Base-by-base conservation (phyloP, 345 rosid genomes). In the Kandelia obovata region DNA sequence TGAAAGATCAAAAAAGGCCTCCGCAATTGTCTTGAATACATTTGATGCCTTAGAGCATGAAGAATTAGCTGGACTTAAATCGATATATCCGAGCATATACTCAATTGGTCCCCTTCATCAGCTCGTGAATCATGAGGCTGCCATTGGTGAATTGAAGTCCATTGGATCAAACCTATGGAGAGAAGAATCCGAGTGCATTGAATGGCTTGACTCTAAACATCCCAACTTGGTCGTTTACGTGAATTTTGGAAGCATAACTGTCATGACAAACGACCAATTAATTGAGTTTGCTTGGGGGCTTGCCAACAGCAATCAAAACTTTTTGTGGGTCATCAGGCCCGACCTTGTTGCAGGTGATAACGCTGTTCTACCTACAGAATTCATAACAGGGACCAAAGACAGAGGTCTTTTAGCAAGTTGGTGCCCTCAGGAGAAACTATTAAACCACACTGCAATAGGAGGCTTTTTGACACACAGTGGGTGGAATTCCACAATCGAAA, bases 401-500 rank as follows among this genome's bases (percentile, higher is more conserved):
- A 43, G 72, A 35, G 67, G 67, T 4, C 51, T 70, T 19, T 34
- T 62, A 15, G 43, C 62, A 62, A 37, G 67, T 19, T 70, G 73
- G 73, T 70, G 73, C 53, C 67, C 61, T 1, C 73, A 70, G 49
- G 73, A 70, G 37, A 35, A 70, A 52, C 61, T 70, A 2, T 51
- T 62, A n/a, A 62, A 4, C 49, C 73, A 70, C 67, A 62, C 67
- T 2, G 26, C 73, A 20, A 53, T 62, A 4, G 73, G 67, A 35
- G 47, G 68, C 5, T 71, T 71, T 27, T 15, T 71, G n/a, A 71
- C 75, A 21, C 75, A 71, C n/a, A 71, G 28, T 47, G 75, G 75
- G 2, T 71, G 80, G 80, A 76, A 71, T 15, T 76, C 75, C 6
- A 71, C 75, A 1, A 15, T 76, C 6, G 80, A 76, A 25, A 71